A percentile compares a stretch with the other conserved stretches of the same genome.
Evolutionary conservation across 306 rosid genomes (phyloP).

Genomic region (Myrica gale): DNA sequence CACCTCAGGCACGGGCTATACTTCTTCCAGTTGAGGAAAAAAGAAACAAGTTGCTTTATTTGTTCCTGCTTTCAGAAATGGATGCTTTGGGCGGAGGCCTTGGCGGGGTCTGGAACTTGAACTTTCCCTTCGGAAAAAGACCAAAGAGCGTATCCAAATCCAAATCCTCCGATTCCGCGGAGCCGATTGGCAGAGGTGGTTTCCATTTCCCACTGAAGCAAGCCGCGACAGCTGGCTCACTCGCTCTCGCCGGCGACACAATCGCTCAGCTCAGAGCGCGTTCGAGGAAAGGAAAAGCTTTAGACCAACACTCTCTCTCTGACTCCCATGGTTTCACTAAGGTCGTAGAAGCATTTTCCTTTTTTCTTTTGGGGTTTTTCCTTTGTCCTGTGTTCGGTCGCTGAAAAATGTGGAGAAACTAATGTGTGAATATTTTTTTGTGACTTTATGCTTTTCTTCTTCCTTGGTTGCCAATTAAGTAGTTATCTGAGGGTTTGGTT

Average conservation of each 20-base stretch:
- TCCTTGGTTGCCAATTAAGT: background rate
- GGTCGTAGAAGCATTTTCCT: conserved; percentile 27
- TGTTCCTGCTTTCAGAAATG: conserved; percentile 36
- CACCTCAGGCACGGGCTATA: too few species aligned
- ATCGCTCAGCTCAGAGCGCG: conserved; percentile 51
- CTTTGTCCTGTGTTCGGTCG: background rate
- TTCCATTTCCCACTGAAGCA: conserved; percentile 68
- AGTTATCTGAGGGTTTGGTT: background rate
- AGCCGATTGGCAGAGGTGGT: conserved; percentile 51
- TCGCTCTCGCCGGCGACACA: conserved; percentile 52
- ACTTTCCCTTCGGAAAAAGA: conserved; percentile 33
- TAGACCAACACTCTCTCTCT: conserved; percentile 17
- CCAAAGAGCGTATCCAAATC: conserved; percentile 24
- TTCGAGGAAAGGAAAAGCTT: conserved; percentile 30
- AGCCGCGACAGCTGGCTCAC: conserved; percentile 69
- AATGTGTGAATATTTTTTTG: background rate
- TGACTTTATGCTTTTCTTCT: background rate
- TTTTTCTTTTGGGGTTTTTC: background rate
- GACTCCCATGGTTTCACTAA: conserved; percentile 36
- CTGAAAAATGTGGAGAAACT: background rate
- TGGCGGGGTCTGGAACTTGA: conserved; percentile 68
- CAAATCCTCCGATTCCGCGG: conserved; percentile 38
- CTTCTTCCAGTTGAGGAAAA: too few species aligned
- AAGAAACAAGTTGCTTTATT: background rate
- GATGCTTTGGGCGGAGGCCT: conserved; percentile 58